phyloP scores from a whole-genome alignment of 2,329 filamentous ascomycete species.

The Xylariales sp. region DNA sequence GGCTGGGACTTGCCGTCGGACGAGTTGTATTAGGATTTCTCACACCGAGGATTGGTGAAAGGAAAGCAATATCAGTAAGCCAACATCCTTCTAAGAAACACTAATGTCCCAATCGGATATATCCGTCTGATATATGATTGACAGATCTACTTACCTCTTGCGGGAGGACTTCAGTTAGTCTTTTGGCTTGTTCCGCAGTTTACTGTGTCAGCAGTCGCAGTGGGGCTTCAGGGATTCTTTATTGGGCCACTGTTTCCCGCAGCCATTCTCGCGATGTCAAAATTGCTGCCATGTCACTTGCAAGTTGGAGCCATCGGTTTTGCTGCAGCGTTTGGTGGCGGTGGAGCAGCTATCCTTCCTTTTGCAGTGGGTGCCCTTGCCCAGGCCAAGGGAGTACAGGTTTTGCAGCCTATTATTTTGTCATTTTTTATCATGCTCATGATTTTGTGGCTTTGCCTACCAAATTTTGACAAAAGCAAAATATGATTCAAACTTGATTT shows the following conservation, averaged over 20 bases:
- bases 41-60: conserved; percentile 68
- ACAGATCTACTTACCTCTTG: conserved; percentile 56
- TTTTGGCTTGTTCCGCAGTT: conserved; percentile 82
- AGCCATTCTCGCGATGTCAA: conserved; percentile 65
- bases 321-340: conserved; percentile 68
- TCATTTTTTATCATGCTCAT: conserved; percentile 40
- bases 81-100: not conserved
- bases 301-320: conserved; percentile 77
- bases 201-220: conserved; percentile 67
- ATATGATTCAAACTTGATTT: too few relatives aligned
- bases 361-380: conserved; percentile 65
- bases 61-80: conserved; percentile 41
- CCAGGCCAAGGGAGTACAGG: conserved; percentile 48
- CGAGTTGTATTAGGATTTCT: conserved; percentile 69
- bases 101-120: not conserved
- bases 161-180: conserved; percentile 63
- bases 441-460: conserved; percentile 41
- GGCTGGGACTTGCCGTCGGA: conserved; percentile 73
- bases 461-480: conserved; percentile 34
- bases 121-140: not conserved
- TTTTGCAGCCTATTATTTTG: conserved; percentile 52
- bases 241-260: conserved; percentile 75
- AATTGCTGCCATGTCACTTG: conserved; percentile 63
- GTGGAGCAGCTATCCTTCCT: conserved; percentile 63
- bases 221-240: conserved; percentile 72